phyloP scores from a whole-genome alignment of 108 stramenopile species.

The Nitzschia sp. region DNA sequence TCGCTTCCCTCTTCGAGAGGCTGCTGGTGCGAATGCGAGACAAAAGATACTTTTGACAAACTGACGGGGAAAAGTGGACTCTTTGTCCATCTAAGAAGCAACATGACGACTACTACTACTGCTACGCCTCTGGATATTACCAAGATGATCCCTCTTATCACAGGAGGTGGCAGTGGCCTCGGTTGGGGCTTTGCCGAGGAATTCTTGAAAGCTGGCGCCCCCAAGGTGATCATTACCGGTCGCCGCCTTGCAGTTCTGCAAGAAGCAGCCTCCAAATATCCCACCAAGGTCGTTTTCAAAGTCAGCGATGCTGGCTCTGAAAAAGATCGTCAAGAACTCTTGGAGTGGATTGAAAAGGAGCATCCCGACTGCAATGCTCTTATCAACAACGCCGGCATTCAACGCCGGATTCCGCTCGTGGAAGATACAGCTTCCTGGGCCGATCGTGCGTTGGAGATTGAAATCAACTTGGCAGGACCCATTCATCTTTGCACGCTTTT shows the following conservation, averaged over 20 bases:
- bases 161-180: constrained; percentile 77
- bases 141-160: constrained; percentile 25
- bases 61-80: too few relatives aligned
- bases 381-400: neutral
- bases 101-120: neutral
- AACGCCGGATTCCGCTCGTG: neutral
- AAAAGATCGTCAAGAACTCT: neutral
- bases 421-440: neutral
- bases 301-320: neutral
- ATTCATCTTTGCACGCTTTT: neutral
- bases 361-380: neutral
- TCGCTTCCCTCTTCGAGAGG: too few relatives aligned
- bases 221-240: constrained; percentile 63
- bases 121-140: neutral
- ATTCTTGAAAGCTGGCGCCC: constrained; percentile 58
- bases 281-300: neutral
- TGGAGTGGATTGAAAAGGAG: neutral
- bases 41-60: too few relatives aligned
- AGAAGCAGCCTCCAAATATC: constrained; percentile 6
- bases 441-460: neutral
- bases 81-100: too few relatives aligned
- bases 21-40: too few relatives aligned
- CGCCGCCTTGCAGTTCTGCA: constrained; percentile 61
- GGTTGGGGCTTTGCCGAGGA: constrained; percentile 70
- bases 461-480: neutral